Base-by-base conservation (phyloP, 108 stramenopile genomes). In the Poteriospumella lacustris region DNA sequence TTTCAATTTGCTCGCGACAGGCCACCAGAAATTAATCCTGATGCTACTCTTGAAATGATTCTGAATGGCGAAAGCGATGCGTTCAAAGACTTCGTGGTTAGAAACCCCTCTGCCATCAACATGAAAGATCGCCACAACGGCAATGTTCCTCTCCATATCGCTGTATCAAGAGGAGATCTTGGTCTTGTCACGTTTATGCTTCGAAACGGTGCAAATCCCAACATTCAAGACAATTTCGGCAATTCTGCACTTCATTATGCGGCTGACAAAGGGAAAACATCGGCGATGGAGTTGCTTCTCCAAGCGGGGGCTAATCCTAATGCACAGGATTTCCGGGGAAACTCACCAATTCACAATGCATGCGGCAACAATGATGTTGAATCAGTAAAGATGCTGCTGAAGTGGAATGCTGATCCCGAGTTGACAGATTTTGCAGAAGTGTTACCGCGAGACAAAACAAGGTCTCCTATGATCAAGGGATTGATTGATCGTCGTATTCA, bases 201-300 rank as follows among this genome's bases (percentile, higher is more conserved):
- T 33, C 9, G 12, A 34, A 3, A 64, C 9, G 60, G 60, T 64
- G 60, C 60, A 12, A 24, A 64, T 33, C 5, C 36, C 33, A 64
- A 64, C 36, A 64, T 64, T 12, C 60, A 24, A 12, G 60, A 64
- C 24, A 64, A 34, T 9, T 64, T 64, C 36, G 60, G 60, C 36
- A 64, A 64, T 64, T 34, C 12, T 64, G 33, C 60, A 64, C 36
- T 64, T 9, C 60, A 64, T 33, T 64, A 64, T 64, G 60, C 60
- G 28, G 36, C 24, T 64, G 60, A 64, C 24, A 64, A 64, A 64
- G 31, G 60, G 28, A 64, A 33, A 24, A 64, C 28, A 64, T 26
- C 15, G 5, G 31, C 36, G 36, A 5, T 24, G 15, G 15, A 31
- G 60, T 33, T 64, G 36, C 24, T 64, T 9, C 9, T 64, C 28